Evolutionary conservation across 2,329 filamentous ascomycete genomes (phyloP).

Genomic region (Seiridium cupressi): DNA sequence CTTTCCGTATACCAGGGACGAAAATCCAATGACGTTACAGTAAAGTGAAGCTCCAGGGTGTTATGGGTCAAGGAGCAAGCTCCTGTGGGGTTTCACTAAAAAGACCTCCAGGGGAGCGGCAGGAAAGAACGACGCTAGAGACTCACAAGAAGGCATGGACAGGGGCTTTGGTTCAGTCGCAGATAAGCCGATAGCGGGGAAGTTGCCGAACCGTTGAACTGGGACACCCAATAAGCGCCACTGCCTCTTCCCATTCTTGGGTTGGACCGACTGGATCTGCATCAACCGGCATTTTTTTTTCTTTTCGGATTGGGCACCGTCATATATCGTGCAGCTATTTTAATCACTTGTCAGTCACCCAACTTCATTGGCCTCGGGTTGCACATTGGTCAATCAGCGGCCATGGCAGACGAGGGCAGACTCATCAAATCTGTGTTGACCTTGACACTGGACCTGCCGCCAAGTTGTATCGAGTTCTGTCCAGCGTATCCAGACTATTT

Average conservation of each 20-base stretch:
- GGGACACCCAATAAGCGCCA: not conserved
- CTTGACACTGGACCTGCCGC: conserved; percentile 62
- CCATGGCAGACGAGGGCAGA: conserved; percentile 16
- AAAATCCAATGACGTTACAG: not conserved
- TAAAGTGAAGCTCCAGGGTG: not conserved
- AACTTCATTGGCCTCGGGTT: too few relatives aligned
- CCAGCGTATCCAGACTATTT: conserved; percentile 62
- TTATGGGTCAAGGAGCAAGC: not conserved
- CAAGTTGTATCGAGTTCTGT: conserved; percentile 77
- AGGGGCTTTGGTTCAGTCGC: not conserved
- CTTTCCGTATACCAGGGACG: not conserved
- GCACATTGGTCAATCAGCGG: not conserved
- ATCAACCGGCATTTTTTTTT: not conserved
- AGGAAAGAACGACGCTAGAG: not conserved
- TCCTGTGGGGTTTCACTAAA: not conserved
- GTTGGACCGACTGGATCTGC: not conserved
- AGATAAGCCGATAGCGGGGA: conserved; percentile 17
- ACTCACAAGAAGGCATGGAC: not conserved
- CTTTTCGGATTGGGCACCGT: not conserved
- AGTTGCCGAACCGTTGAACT: conserved; percentile 17
- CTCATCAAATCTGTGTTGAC: conserved; percentile 43
- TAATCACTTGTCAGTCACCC: too few relatives aligned
- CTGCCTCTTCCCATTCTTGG: not conserved
- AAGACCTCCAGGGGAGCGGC: not conserved
- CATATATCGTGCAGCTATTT: too few relatives aligned